These are phyloP conservation scores for Colletotrichum spaethianum DNA, from an alignment of 2,329 filamentous ascomycete species.

Conservation along the genomic window DNA sequence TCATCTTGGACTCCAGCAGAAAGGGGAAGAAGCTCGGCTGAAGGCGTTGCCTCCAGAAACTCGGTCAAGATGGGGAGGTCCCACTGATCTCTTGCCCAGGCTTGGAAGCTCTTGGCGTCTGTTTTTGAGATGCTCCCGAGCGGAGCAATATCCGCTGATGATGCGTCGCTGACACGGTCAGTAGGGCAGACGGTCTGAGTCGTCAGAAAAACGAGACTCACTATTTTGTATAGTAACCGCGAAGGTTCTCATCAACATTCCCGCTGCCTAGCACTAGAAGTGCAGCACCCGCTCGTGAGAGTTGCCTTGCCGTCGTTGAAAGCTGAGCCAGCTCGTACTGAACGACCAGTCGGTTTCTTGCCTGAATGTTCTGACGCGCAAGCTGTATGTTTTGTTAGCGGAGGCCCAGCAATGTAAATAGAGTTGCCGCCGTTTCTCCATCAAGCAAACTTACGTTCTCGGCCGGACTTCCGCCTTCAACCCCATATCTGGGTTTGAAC, in stretches of 20 bases:
- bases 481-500: background rate
- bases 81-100: constrained; percentile 69
- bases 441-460: background rate
- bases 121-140: constrained; percentile 71
- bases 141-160: constrained; percentile 69
- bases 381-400: constrained; percentile 46
- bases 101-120: constrained; percentile 76
- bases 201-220: background rate
- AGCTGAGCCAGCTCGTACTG: constrained; percentile 75
- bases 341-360: constrained; percentile 74
- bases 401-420: no score
- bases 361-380: constrained; percentile 78
- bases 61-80: constrained; percentile 73
- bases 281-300: constrained; percentile 65
- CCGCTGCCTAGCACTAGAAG: constrained; percentile 74
- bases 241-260: constrained; percentile 70
- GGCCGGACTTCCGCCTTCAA: constrained; percentile 1
- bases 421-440: background rate
- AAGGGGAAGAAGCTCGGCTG: constrained; percentile 65
- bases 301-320: constrained; percentile 69
- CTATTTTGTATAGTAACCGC: constrained; percentile 74
- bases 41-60: constrained; percentile 73
- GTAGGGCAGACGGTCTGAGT: background rate
- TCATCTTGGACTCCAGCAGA: constrained; percentile 57
- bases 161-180: constrained; percentile 58